Conservation (phyloP, 1,139 yeast species). For the Suzukiozyma palmioleophila region DNA sequence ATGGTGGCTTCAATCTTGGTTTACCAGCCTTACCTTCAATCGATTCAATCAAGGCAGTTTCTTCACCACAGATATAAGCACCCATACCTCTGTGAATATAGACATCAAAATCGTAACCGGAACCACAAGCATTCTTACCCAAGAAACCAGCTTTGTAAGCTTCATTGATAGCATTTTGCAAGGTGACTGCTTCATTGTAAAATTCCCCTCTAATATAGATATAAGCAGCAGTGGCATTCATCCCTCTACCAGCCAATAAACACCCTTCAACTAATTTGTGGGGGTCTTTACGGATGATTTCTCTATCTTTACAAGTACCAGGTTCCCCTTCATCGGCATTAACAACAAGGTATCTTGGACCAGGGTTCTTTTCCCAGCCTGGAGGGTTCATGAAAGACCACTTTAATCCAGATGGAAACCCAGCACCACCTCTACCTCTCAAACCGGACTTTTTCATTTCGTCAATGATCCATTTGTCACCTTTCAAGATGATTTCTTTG, state of each 20-base stretch:
- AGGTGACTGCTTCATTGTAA: conserved; percentile 66
- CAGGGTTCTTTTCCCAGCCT: conserved; percentile 84
- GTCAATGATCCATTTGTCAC: conserved; percentile 83
- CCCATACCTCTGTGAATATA: conserved; percentile 89
- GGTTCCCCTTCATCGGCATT: conserved; percentile 95
- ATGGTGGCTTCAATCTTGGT: conserved; percentile 89
- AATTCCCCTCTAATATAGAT: conserved; percentile 88
- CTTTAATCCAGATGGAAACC: conserved; percentile 84
- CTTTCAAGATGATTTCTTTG: conserved; percentile 75
- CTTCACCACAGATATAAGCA: conserved; percentile 89
- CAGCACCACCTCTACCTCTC: conserved; percentile 93
- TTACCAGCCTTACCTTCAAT: conserved; percentile 90
- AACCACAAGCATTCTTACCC: conserved; percentile 82
- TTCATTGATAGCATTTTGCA: conserved; percentile 80
- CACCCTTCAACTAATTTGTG: conserved; percentile 89
- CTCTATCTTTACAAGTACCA: conserved; percentile 89
- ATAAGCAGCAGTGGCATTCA: conserved; percentile 91
- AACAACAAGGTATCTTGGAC: conserved; percentile 82
- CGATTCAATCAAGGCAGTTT: conserved; percentile 82
- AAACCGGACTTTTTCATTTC: conserved; percentile 81
- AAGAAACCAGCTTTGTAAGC: conserved; percentile 76
- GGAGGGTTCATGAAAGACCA: conserved; percentile 96
- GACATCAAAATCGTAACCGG: conserved; percentile 79
- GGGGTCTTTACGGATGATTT: conserved; percentile 84
- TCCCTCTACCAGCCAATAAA: conserved; percentile 79